phyloP scores from a whole-genome alignment of 768 basidiomycete species.

The Leccinum arenicola region DNA sequence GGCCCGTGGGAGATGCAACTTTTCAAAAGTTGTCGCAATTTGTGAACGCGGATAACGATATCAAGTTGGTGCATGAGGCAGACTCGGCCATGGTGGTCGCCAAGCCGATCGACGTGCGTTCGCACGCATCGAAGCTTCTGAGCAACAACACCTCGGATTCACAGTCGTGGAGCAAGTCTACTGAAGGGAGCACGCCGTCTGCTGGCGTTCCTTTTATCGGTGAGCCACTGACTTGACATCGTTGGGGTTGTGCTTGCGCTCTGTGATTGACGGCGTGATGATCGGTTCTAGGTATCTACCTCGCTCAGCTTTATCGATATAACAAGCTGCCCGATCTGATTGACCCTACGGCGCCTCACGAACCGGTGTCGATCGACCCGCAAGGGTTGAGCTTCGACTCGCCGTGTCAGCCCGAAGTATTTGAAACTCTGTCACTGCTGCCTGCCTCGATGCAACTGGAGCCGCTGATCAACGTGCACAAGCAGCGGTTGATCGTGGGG shows the following conservation, averaged over 20 bases:
- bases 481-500: slow-evolving; percentile 77
- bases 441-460: slow-evolving; percentile 79
- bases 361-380: slow-evolving; percentile 62
- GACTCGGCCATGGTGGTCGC: slow-evolving; percentile 63
- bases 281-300: slow-evolving; percentile 58
- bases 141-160: slow-evolving; percentile 40
- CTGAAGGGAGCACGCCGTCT: too few species aligned
- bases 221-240: too few species aligned
- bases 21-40: slow-evolving; percentile 70
- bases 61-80: slow-evolving; percentile 68
- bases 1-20: slow-evolving; percentile 67
- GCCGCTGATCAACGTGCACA: slow-evolving; percentile 85
- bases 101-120: slow-evolving; percentile 53
- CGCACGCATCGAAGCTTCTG: slow-evolving; percentile 52
- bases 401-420: slow-evolving; percentile 76
- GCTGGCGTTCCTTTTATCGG: too few species aligned
- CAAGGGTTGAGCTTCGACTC: slow-evolving; percentile 61
- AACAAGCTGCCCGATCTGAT: slow-evolving; percentile 74
- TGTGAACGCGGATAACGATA: slow-evolving; percentile 61
- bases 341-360: slow-evolving; percentile 77
- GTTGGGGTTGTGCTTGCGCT: too few species aligned
- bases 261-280: too few species aligned
- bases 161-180: slow-evolving; percentile 36
- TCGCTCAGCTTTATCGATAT: slow-evolving; percentile 65
- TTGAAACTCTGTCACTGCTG: slow-evolving; percentile 65